Evolutionary conservation across 2,329 filamentous ascomycete genomes (phyloP), one percentile per base, ranked within the genome.

Genomic region (Colletotrichum sp.): DNA sequence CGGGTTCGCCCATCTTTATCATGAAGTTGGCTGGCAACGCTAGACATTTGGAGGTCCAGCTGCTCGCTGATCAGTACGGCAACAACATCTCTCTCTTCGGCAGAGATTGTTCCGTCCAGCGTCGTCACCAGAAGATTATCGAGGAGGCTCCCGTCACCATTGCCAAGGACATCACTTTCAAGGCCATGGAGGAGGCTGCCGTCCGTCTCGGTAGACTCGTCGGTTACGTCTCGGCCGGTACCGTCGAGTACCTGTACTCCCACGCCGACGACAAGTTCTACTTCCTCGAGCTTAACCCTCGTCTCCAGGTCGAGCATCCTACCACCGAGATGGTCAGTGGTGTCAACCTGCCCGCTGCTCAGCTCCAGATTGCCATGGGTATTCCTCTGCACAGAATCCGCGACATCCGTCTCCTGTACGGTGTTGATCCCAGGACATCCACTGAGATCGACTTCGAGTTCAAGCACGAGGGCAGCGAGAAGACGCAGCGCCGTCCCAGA

Each of bases 11-110:
- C 80, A 99, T 99, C 87, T 99, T 99, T 91, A 98, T 99, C 88
- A 99, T 99, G 97, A 98, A 99, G 92, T 90, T 99, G 78, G 97
- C 97, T 66, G 97, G 96, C 80, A 98, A 98, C 84, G 97, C 97
- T 55, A 91, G 97, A 80, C 97, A 99, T 91, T 89, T 99, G 88
- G 97, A 99, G 87, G 98, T 99, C 75, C 97, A 99, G 88, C 90
- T 99, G 79, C 90, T 99, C 70, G 98, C 97, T 79, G 98, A 99
- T 89, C 96, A 99, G 90, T 99, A 99, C 85, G 97, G 98, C 83
- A 98, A 99, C 92, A 99, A 99, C 89, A 98, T 99, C 84, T 99
- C 97, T 10, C 93, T 99, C 68, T 99, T 99, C 82, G 97, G 97
- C 83, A 94, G 97, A 92, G 97, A 99, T 89, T 99, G 97, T 85